These are phyloP conservation scores for Hordeum pubiflorum DNA, from an alignment of 202 grass and related monocot genomes.

Conservation along the genomic window DNA sequence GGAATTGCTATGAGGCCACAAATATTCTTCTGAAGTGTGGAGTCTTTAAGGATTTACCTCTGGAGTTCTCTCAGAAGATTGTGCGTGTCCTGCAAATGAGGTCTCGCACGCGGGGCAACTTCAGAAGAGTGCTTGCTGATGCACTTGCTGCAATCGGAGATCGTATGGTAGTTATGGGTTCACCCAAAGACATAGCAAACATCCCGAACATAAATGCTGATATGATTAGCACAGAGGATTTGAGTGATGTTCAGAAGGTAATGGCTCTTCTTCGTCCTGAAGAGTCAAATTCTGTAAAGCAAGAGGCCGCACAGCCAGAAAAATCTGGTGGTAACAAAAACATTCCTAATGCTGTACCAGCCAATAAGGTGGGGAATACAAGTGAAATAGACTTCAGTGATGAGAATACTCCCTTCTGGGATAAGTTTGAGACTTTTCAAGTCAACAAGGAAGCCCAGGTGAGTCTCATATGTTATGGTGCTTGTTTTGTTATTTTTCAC, in stretches of 20 bases:
- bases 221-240: slow-evolving; percentile 26
- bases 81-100: neutral
- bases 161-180: slow-evolving; percentile 48
- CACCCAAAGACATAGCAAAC: neutral
- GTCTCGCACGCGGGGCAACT: neutral
- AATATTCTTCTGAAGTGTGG: neutral
- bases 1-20: slow-evolving; percentile 19
- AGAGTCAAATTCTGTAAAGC: neutral
- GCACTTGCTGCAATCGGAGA: slow-evolving; percentile 39
- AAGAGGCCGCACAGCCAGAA: neutral
- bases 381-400: neutral
- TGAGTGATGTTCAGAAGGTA: slow-evolving; percentile 34
- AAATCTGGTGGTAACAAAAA: neutral
- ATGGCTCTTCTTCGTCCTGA: slow-evolving; percentile 34
- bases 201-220: slow-evolving; percentile 22
- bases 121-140: slow-evolving; percentile 38
- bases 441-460: slow-evolving; percentile 14
- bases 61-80: slow-evolving; percentile 32
- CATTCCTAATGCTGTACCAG: neutral
- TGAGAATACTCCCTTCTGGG: slow-evolving; percentile 7
- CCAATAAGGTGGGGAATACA: neutral
- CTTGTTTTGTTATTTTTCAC: neutral
- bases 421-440: slow-evolving; percentile 22
- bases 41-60: slow-evolving; percentile 40
- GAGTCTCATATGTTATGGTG: neutral